These are phyloP conservation scores for Taphrina flavorubra DNA, from an alignment of 1,139 yeast genomes.

Conservation along the genomic window DNA sequence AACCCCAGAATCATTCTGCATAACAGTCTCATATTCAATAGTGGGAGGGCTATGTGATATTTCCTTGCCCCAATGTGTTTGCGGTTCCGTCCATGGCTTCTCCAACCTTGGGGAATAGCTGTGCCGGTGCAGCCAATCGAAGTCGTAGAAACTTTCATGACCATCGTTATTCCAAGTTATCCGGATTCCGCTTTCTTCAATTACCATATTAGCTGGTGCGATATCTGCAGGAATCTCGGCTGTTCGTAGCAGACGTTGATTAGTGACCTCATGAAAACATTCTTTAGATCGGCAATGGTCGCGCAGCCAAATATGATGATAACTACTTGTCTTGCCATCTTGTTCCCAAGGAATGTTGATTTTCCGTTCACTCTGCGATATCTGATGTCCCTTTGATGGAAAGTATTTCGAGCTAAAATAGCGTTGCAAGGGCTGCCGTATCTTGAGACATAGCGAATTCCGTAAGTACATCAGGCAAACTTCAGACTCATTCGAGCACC, in stretches of 20 bases:
- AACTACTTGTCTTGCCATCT: slow-evolving; percentile 50
- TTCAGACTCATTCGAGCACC: neutral
- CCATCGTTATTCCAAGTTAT: slow-evolving; percentile 49
- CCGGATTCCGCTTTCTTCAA: slow-evolving; percentile 45
- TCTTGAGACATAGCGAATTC: neutral
- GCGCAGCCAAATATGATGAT: slow-evolving; percentile 69
- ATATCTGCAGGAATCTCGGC: slow-evolving; percentile 61
- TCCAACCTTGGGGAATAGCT: slow-evolving; percentile 63
- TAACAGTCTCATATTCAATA: slow-evolving; percentile 60
- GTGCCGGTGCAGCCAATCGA: slow-evolving; percentile 64
- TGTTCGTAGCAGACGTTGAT: slow-evolving; percentile 68
- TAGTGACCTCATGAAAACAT: slow-evolving; percentile 66
- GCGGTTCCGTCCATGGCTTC: slow-evolving; percentile 47
- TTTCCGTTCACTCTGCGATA: slow-evolving; percentile 48
- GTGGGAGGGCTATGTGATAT: slow-evolving; percentile 59
- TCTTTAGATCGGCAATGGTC: slow-evolving; percentile 71
- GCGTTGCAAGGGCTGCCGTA: neutral
- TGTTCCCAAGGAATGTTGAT: slow-evolving; percentile 51
- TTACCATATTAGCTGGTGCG: slow-evolving; percentile 51
- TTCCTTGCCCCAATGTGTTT: slow-evolving; percentile 59
- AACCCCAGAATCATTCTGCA: slow-evolving; percentile 58
- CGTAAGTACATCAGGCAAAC: neutral
- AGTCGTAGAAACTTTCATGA: slow-evolving; percentile 60
- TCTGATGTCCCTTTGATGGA: slow-evolving; percentile 45
- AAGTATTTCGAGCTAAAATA: slow-evolving; percentile 10